These are phyloP conservation scores for Cymodocea nodosa DNA, from an alignment of 116 monocot genomes.

Conservation along the genomic window DNA sequence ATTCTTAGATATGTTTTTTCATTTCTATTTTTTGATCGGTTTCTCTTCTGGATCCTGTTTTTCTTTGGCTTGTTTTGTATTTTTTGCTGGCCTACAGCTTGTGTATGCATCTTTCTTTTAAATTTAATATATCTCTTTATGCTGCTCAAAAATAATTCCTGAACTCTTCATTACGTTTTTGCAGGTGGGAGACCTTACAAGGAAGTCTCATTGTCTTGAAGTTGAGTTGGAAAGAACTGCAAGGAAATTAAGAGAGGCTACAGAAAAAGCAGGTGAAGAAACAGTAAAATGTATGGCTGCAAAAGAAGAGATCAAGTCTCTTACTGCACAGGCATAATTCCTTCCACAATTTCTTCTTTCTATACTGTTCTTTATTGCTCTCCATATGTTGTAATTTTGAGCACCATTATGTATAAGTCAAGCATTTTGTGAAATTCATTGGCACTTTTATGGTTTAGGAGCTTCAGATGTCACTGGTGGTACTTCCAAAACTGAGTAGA, in stretches of 20 bases:
- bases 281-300: slow-evolving; percentile 78
- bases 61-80: too few species aligned
- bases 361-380: not conserved
- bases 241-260: slow-evolving; percentile 62
- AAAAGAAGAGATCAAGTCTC: slow-evolving; percentile 91
- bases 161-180: not conserved
- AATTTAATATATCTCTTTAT: too few species aligned
- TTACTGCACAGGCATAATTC: slow-evolving; percentile 61
- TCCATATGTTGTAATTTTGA: not conserved
- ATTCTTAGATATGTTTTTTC: too few species aligned
- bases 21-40: too few species aligned
- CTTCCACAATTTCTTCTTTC: not conserved
- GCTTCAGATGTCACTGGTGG: too few species aligned
- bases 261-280: slow-evolving; percentile 53
- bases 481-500: too few species aligned
- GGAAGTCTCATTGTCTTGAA: slow-evolving; percentile 62
- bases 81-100: too few species aligned
- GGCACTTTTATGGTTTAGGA: too few species aligned
- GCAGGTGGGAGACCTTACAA: slow-evolving; percentile 65
- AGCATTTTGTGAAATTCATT: too few species aligned
- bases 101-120: too few species aligned
- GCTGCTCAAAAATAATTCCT: not conserved
- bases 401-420: not conserved
- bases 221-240: slow-evolving; percentile 50
- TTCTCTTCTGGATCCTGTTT: too few species aligned